Conservation (phyloP, 768 basidiomycete species). For the Clathrus columnatus region DNA sequence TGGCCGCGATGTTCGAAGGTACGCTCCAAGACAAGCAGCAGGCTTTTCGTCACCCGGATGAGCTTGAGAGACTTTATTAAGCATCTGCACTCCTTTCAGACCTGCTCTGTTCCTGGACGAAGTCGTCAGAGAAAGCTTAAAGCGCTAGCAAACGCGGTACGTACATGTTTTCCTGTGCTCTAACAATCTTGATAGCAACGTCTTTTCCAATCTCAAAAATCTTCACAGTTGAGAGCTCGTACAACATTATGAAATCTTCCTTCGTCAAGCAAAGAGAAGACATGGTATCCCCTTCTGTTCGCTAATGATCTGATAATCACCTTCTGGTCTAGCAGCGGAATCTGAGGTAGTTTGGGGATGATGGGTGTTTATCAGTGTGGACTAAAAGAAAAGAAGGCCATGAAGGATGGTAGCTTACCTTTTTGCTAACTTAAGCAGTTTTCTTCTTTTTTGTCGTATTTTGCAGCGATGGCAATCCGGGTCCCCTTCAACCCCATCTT, state of each 20-base stretch:
- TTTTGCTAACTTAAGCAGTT: conserved; percentile 46
- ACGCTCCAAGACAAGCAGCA: conserved; percentile 79
- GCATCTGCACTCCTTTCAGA: conserved; percentile 81
- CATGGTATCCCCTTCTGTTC: conserved; percentile 90
- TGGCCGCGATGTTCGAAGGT: conserved; percentile 98
- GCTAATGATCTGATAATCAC: conserved; percentile 91
- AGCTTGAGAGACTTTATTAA: conserved; percentile 77
- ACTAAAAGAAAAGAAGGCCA: not conserved
- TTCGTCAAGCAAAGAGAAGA: conserved; percentile 90
- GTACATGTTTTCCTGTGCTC: conserved; percentile 94
- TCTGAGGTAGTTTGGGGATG: conserved; percentile 72
- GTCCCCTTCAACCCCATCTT: conserved; percentile 60
- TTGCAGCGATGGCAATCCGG: conserved; percentile 73
- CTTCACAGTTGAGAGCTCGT: conserved; percentile 64
- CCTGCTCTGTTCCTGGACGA: conserved; percentile 86
- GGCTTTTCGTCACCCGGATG: conserved; percentile 98
- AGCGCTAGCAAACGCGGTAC: conserved; percentile 23
- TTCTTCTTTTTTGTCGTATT: conserved; percentile 49
- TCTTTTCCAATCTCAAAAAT: conserved; percentile 49
- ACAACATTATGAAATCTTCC: conserved; percentile 99
- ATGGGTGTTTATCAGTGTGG: conserved; percentile 35
- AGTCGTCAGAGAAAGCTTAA: conserved; percentile 5
- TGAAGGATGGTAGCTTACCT: conserved; percentile 18
- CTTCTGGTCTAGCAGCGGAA: conserved; percentile 87
- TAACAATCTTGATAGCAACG: conserved; percentile 95